Base-by-base conservation (phyloP, 768 basidiomycete genomes). In the Panaeolus cyanescens region DNA sequence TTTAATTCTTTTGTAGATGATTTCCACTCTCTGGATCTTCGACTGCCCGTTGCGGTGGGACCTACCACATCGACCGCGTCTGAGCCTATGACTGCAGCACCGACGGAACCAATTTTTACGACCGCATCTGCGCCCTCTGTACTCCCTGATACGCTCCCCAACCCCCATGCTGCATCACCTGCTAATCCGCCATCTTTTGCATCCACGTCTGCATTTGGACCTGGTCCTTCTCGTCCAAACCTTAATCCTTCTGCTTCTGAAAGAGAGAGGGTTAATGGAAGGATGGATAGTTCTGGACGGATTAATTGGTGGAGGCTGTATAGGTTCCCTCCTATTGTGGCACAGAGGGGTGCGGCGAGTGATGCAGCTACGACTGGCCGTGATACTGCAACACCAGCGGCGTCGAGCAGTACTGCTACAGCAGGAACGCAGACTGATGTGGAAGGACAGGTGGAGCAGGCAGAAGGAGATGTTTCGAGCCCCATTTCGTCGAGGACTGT, bases 271-370 rank as follows among this genome's bases (percentile, higher is more conserved):
- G 45, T 50, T 13, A 50, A 28, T 30, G 45, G 63, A 22, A 68
- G 72, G 39, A 65, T 77, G 50, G 75, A 75, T 55, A 73, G 72
- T 3, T 69, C 74, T 40, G 80, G 78, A 12, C 72, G 83, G 17
- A 81, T 93, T 60, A 93, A 93, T 68, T 90, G 91, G 85, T 93
- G 92, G 92, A 79, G 91, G 59, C 73, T 92, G 66, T 92, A 92
- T 69, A 84, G 91, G n/a, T 93, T 92, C 77, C 89, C 89, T 7
- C 80, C 90, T 36, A 88, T 92, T 72, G 45, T 50, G 12, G 45
- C 45, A 17, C 39, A 40, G 25, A 50, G 45, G 45, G 45, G 45
- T 28, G 39, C n/a, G 5, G 19, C 5, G n/a, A n/a, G 25, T 10
- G 45, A 8, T 1, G 12, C 15, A 28, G 25, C 40, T 20, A 22